Percentiles rank a stretch among this genome's conserved stretches.
These are phyloP conservation scores for Penicillium canescens DNA, from an alignment of 495 filamentous ascomycete genomes.

Conservation along the genomic window DNA sequence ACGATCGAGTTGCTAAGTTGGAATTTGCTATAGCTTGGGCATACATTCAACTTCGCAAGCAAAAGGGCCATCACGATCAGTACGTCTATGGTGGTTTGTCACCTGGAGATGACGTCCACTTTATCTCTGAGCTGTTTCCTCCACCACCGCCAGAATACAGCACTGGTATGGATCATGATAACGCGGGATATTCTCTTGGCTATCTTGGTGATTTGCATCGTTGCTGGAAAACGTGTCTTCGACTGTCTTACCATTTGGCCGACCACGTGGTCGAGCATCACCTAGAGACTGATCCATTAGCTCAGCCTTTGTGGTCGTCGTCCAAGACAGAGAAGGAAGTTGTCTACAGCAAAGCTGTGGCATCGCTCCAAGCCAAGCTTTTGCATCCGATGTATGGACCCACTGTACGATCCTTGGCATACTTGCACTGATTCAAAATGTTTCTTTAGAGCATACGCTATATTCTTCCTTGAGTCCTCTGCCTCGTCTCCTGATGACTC, in stretches of 20 bases:
- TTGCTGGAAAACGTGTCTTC: constrained; percentile 32
- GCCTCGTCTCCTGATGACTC: constrained; percentile 9
- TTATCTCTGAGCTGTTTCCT: constrained; percentile 30
- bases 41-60: constrained; percentile 21
- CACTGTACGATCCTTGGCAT: not conserved
- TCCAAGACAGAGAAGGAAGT: constrained; percentile 31
- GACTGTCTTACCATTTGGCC: constrained; percentile 28
- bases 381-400: constrained; percentile 23
- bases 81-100: constrained; percentile 4
- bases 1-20: constrained; percentile 17
- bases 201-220: constrained; percentile 28
- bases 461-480: constrained; percentile 31
- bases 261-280: constrained; percentile 27
- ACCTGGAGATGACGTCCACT: constrained; percentile 28
- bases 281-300: constrained; percentile 22
- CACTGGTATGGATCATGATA: constrained; percentile 7
- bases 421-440: no score
- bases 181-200: constrained; percentile 31
- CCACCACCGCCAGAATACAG: constrained; percentile 32
- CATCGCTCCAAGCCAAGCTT: constrained; percentile 23
- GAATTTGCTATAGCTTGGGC: constrained; percentile 26
- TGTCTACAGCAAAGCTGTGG: constrained; percentile 28
- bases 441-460: constrained; percentile 21
- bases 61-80: not conserved
- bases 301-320: constrained; percentile 19